Base-by-base conservation (phyloP, 2,329 filamentous ascomycete genomes). In the Fusarium zealandicum region DNA sequence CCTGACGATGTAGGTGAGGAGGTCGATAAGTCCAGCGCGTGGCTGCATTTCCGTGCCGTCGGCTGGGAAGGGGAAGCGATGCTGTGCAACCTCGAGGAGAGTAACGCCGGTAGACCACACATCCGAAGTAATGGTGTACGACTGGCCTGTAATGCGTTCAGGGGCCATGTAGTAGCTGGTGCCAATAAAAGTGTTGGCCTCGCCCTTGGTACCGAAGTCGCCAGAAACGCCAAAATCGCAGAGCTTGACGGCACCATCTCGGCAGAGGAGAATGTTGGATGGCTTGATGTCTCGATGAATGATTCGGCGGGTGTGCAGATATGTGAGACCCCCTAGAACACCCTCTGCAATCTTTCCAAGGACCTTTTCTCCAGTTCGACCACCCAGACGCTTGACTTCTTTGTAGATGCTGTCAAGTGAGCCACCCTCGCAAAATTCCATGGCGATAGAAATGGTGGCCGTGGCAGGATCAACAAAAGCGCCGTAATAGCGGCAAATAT, bases 111-210 rank as follows among this genome's bases (percentile, higher is more conserved):
- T 88, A 35, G 93, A 97, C 95, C 95, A 99, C 51, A 99, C 95
- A 67, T 99, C 95, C 7, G 92, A 96, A 2, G 93, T 99, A 74
- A 99, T 99, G 57, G 93, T 99, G 75, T 99, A 99, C 42, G 90
- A 93, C 78, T 98, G 92, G 53, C 95, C 95, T 1, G 95, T 97
- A 73, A 99, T 99, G 45, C 95, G 89, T 75, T 99, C 95, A 0
- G 95, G 95, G 4, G 95, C 95, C 95, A 99, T 99, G 80, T 99
- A 99, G 73, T 98, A 99, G 57, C 91, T 96, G 11, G 95, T 99
- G 60, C 95, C 95, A 71, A 99, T 99, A 70, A 99, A 99, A 0
- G 95, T 99, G 73, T 98, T 97, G 62, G 95, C 95, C 72, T 98
- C 95, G 47, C 95, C 95, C 75, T 99, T 98, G 42, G 95, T 99